Percentiles rank a stretch among this genome's conserved stretches.
These are phyloP conservation scores for Pythium dissimile DNA, from an alignment of 352 stramenopile species.

Conservation along the genomic window DNA sequence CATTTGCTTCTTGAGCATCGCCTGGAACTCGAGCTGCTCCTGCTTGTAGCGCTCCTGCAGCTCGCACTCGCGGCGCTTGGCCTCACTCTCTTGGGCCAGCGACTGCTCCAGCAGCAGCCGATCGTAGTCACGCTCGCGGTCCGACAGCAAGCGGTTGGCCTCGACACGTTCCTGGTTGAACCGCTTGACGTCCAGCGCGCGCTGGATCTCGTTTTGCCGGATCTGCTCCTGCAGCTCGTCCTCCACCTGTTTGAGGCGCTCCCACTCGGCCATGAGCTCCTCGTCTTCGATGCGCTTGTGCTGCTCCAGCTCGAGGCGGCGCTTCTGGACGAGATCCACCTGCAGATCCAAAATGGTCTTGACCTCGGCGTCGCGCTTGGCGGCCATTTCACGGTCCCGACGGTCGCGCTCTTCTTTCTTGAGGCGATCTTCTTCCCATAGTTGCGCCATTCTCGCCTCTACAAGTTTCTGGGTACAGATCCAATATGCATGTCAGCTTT, in stretches of 20 bases:
- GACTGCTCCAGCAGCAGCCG: slow-evolving; percentile 50
- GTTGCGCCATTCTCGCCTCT: slow-evolving; percentile 57
- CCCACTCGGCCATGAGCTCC: slow-evolving; percentile 60
- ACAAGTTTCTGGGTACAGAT: slow-evolving; percentile 27
- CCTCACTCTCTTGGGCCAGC: slow-evolving; percentile 55
- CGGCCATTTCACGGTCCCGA: slow-evolving; percentile 38
- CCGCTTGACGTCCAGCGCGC: slow-evolving; percentile 65
- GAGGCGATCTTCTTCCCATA: slow-evolving; percentile 68
- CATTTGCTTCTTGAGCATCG: slow-evolving; percentile 73
- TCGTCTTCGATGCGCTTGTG: slow-evolving; percentile 42
- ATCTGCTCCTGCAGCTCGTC: slow-evolving; percentile 51
- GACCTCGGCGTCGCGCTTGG: slow-evolving; percentile 64
- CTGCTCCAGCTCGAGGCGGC: slow-evolving; percentile 31
- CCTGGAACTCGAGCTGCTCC: slow-evolving; percentile 74
- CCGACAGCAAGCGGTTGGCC: slow-evolving; percentile 29
- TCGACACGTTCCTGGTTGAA: slow-evolving; percentile 74
- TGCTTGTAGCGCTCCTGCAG: slow-evolving; percentile 61
- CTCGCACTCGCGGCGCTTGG: slow-evolving; percentile 52
- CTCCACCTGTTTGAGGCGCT: slow-evolving; percentile 54
- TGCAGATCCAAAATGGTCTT: slow-evolving; percentile 76
- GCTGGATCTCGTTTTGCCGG: slow-evolving; percentile 52
- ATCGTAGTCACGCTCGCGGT: slow-evolving; percentile 71
- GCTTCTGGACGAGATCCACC: slow-evolving; percentile 56
- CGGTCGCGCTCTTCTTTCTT: slow-evolving; percentile 76
- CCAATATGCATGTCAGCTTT: too few species aligned